These are phyloP conservation scores for Metroxylon sagu DNA, from an alignment of 176 grass and related monocot genomes.

Conservation along the genomic window DNA sequence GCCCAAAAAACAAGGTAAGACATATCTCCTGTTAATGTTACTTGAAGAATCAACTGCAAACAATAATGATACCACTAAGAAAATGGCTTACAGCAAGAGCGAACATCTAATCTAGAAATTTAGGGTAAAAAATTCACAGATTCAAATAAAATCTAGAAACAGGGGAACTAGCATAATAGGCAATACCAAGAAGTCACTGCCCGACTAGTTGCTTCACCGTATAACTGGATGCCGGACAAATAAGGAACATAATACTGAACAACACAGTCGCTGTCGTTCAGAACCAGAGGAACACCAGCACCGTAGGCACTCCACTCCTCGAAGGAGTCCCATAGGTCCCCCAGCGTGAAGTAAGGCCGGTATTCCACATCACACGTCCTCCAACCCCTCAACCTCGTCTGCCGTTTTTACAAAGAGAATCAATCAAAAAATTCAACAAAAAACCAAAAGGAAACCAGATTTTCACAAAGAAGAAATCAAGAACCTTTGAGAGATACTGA, in stretches of 20 bases:
- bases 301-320: conserved; percentile 47
- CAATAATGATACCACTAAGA: no score
- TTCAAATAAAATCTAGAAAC: no score
- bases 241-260: conserved; percentile 51
- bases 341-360: conserved; percentile 24
- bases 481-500: conserved; percentile 44
- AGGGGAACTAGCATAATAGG: not conserved
- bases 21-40: no score
- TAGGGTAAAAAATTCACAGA: no score
- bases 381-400: conserved; percentile 19
- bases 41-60: no score
- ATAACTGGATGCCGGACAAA: conserved; percentile 45
- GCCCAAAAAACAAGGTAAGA: no score
- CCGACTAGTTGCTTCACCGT: conserved; percentile 13
- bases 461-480: no score
- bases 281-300: conserved; percentile 28
- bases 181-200: not conserved
- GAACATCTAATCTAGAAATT: no score
- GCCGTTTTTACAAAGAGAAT: not conserved
- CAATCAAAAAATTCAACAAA: not conserved
- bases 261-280: conserved; percentile 29
- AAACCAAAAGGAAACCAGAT: not conserved
- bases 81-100: no score
- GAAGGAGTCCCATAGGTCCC: conserved; percentile 36
- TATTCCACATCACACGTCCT: conserved; percentile 3